Conservation (phyloP, 129 eudicot genomes). For the Artemisia tridentata region DNA sequence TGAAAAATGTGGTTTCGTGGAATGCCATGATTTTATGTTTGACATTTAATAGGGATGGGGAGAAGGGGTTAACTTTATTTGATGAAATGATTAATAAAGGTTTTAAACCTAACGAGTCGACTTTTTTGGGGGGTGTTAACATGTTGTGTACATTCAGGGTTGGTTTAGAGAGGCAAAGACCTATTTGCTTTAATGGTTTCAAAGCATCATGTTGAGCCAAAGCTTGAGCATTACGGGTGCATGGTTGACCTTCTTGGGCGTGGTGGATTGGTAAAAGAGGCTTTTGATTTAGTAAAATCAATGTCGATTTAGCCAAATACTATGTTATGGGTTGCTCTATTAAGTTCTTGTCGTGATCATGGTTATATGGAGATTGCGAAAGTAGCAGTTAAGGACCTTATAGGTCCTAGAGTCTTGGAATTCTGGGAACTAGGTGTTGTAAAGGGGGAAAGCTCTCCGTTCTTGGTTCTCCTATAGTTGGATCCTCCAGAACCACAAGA, state of each 20-base stretch:
- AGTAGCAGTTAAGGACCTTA: conserved; percentile 59
- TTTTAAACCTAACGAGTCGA: conserved; percentile 56
- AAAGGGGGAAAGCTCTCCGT: no score
- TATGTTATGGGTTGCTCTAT: conserved; percentile 73
- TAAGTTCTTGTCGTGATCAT: conserved; percentile 64
- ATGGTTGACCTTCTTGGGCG: conserved; percentile 90
- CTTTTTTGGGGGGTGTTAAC: conserved; percentile 59
- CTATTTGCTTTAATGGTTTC: conserved; percentile 51
- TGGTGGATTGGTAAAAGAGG: conserved; percentile 62
- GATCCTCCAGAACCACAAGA: no score
- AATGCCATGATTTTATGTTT: conserved; percentile 70
- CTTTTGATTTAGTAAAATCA: conserved; percentile 49
- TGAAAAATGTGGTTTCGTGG: conserved; percentile 70
- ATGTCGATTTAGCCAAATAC: conserved; percentile 81
- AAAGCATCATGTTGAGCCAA: conserved; percentile 42
- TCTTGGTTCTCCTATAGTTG: no score
- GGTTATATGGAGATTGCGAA: conserved; percentile 68
- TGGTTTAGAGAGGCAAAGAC: conserved; percentile 57
- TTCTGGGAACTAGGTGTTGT: conserved; percentile 79
- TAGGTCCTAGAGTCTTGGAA: conserved; percentile 70
- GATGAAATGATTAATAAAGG: conserved; percentile 62
- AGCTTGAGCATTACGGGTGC: conserved; percentile 89
- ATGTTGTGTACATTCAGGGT: conserved; percentile 77
- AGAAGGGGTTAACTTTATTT: conserved; percentile 60
- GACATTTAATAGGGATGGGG: conserved; percentile 70